Base-by-base conservation (phyloP, 768 basidiomycete species). In the Pilatotrama ljubarskyi region DNA sequence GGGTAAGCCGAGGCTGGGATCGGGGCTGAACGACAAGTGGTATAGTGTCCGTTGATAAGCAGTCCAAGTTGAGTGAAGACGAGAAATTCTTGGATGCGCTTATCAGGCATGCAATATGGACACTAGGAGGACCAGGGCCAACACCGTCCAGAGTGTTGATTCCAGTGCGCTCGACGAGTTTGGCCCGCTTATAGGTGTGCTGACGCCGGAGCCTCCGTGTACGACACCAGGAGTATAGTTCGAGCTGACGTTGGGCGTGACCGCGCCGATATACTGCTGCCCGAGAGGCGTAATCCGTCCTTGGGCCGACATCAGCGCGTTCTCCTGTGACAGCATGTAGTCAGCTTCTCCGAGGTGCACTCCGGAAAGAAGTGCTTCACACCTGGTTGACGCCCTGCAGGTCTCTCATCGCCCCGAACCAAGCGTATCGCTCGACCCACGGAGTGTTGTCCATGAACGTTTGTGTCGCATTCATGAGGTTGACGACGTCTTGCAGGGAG, bases 371-470 rank as follows among this genome's bases (percentile, higher is more conserved):
- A 3, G 18, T 26, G 41, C 0, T 20, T 63, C 69, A 37, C 54
- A 82, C 82, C 65, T 68, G 67, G 63, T 84, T 82, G 1, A 85
- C 78, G 18, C 77, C 80, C 41, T 76, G 71, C 62, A 82, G 65
- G 64, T 82, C 71, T 59, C 73, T 72, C 80, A 83, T 80, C 4
- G 82, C 81, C 10, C 85, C 85, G 66, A 82, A 86, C 83, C 83
- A 87, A 9, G 82, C 74, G 67, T 85, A 86, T 5, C 85, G 75
- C 66, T 86, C 84, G 15, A 86, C 79, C 69, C 75, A 86, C 22
- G 72, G 68, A 1, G 80, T 73, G 5, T 64, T 62, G 58, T 86
- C 82, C 82, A 87, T 81, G 71, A 78, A 86, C 1, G 68, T 53
- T 57, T 83, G 80, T 0, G 83, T 84, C 13, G 69, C 68, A 61